phyloP scores from a whole-genome alignment of 2,329 filamentous ascomycete genomes.

The Hymenotorrendiella dingleyae region DNA sequence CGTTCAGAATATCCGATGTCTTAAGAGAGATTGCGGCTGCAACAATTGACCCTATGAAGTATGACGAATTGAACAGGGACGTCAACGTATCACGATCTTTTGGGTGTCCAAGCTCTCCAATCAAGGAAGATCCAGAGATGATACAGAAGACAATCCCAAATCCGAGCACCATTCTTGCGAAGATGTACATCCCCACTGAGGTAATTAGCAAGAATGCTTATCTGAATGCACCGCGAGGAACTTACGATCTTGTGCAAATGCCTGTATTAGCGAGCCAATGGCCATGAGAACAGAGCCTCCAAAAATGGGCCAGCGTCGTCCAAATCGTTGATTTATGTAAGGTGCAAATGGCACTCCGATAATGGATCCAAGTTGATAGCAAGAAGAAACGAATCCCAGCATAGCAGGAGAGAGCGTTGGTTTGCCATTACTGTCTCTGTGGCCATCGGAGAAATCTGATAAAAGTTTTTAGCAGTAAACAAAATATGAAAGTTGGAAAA shows the following conservation, averaged over 20 bases:
- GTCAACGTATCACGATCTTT: conserved; percentile 48
- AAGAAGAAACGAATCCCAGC: conserved; percentile 46
- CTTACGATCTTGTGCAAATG: conserved; percentile 30
- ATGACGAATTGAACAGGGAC: conserved; percentile 49
- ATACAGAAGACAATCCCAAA: conserved; percentile 47
- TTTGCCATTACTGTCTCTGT: conserved; percentile 6
- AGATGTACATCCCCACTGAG: conserved; percentile 44
- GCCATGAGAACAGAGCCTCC: conserved; percentile 50
- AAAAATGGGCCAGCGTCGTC: conserved; percentile 48
- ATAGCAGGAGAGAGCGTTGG: conserved; percentile 14
- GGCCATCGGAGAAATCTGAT: conserved; percentile 3
- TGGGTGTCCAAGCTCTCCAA: conserved; percentile 49
- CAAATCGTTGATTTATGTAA: conserved; percentile 43
- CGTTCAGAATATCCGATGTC: conserved; percentile 36
- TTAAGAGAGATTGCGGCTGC: conserved; percentile 39
- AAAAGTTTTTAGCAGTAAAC: conserved; percentile 1
- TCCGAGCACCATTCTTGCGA: conserved; percentile 46
- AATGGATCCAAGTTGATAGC: conserved; percentile 50
- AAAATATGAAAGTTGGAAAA: neutral
- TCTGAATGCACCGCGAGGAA: too few species aligned
- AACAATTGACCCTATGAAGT: conserved; percentile 41
- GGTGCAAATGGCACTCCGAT: conserved; percentile 48
- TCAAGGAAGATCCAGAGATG: conserved; percentile 44
- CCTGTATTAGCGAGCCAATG: conserved; percentile 49
- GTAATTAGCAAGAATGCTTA: too few species aligned